phyloP scores from a whole-genome alignment of 495 filamentous ascomycete genomes.

The Ramalina intermedia region DNA sequence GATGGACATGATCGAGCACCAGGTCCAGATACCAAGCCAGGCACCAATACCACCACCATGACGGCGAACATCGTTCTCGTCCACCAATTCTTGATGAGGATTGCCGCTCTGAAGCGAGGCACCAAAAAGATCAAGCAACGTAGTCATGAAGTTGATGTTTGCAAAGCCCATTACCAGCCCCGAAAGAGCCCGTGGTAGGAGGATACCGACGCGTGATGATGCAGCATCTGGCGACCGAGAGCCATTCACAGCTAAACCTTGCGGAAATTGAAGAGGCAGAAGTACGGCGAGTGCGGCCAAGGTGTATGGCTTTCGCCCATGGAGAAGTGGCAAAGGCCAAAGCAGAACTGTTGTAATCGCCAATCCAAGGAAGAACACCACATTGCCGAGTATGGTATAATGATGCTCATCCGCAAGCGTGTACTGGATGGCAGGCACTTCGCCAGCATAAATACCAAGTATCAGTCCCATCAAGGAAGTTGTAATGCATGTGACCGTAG shows the following conservation, averaged over 20 bases:
- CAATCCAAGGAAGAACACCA: constrained; percentile 53
- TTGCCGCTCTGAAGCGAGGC: constrained; percentile 53
- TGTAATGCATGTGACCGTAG: constrained; percentile 53
- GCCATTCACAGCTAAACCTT: constrained; percentile 45
- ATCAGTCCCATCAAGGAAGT: constrained; percentile 53
- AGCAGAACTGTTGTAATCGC: constrained; percentile 51
- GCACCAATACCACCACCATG: constrained; percentile 63
- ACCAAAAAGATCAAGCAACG: constrained; percentile 60
- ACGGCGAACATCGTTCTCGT: constrained; percentile 45
- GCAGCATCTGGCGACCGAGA: constrained; percentile 40
- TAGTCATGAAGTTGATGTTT: constrained; percentile 58
- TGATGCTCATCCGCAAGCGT: constrained; percentile 50
- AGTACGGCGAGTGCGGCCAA: constrained; percentile 46
- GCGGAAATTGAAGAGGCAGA: constrained; percentile 62
- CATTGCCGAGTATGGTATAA: constrained; percentile 54
- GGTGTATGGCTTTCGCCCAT: constrained; percentile 63
- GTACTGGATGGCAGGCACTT: constrained; percentile 63
- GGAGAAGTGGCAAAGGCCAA: constrained; percentile 64
- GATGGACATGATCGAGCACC: constrained; percentile 53
- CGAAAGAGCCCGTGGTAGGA: constrained; percentile 46
- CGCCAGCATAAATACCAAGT: constrained; percentile 60
- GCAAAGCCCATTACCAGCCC: constrained; percentile 58
- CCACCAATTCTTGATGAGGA: constrained; percentile 54
- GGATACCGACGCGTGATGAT: constrained; percentile 41
- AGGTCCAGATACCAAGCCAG: constrained; percentile 67